phyloP scores from a whole-genome alignment of 2,329 filamentous ascomycete species.

The Talaromyces sp. region DNA sequence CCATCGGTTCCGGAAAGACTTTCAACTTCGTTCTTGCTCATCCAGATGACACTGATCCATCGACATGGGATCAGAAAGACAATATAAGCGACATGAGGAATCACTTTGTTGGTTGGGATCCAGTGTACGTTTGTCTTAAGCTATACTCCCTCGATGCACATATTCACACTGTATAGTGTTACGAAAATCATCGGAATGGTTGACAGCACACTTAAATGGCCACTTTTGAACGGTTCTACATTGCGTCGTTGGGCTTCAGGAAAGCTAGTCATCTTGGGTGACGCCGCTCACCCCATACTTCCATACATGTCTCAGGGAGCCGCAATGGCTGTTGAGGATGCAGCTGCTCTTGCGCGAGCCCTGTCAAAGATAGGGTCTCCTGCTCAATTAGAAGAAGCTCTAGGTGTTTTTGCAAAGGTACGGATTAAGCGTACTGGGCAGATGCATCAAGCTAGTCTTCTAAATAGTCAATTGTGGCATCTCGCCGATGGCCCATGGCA shows the following conservation, averaged over 20 bases:
- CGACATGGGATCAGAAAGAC: slow-evolving; percentile 48
- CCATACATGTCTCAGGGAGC: slow-evolving; percentile 52
- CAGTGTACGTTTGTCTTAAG: slow-evolving; percentile 32
- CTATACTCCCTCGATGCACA: slow-evolving; percentile 28
- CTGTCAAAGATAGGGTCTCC: slow-evolving; percentile 23
- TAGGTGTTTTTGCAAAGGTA: slow-evolving; percentile 35
- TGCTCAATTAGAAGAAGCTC: slow-evolving; percentile 23
- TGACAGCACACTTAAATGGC: slow-evolving; percentile 62
- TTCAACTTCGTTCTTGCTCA: slow-evolving; percentile 63
- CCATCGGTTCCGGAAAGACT: slow-evolving; percentile 48
- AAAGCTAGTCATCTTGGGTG: slow-evolving; percentile 37
- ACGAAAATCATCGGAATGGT: slow-evolving; percentile 43
- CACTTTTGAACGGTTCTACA: slow-evolving; percentile 49
- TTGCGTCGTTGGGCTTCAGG: slow-evolving; percentile 40
- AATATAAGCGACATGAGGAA: slow-evolving; percentile 27
- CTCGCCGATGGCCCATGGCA: slow-evolving; percentile 40
- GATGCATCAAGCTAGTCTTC: slow-evolving; percentile 43
- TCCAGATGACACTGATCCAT: slow-evolving; percentile 57
- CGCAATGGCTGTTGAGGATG: slow-evolving; percentile 64
- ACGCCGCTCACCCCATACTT: slow-evolving; percentile 61
- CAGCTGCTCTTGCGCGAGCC: slow-evolving; percentile 51
- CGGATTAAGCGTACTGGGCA: slow-evolving; percentile 27
- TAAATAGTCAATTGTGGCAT: slow-evolving; percentile 47
- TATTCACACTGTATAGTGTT: slow-evolving; percentile 12
- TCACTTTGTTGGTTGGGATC: slow-evolving; percentile 61